Conservation (phyloP, 495 filamentous ascomycete genomes). For the Clohesyomyces aquaticus region DNA sequence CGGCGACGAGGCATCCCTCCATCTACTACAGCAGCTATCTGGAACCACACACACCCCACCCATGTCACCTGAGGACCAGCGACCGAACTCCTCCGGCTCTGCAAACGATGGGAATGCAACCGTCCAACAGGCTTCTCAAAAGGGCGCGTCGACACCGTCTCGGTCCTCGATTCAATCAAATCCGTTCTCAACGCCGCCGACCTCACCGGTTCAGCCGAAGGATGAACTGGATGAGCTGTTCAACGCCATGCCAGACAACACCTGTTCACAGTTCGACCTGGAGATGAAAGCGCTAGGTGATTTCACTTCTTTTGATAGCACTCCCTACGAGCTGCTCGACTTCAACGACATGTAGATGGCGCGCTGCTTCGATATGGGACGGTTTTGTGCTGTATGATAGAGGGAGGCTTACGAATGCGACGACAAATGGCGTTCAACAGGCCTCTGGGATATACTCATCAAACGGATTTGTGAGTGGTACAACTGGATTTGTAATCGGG, state of each 20-base stretch:
- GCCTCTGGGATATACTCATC: slow-evolving; percentile 11
- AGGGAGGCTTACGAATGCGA: slow-evolving; percentile 17
- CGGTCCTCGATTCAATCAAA: slow-evolving; percentile 37
- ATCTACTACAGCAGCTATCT: slow-evolving; percentile 35
- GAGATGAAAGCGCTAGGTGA: slow-evolving; percentile 40
- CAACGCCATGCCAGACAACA: slow-evolving; percentile 16
- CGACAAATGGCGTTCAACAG: slow-evolving; percentile 22
- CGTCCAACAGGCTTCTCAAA: slow-evolving; percentile 8
- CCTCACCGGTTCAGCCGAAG: slow-evolving; percentile 32
- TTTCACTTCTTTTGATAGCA: slow-evolving; percentile 33
- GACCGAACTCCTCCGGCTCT: slow-evolving; percentile 16
- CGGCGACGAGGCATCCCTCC: slow-evolving; percentile 26
- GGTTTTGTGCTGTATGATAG: slow-evolving; percentile 21
- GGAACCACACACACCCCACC: slow-evolving; percentile 36
- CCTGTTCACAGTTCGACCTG: slow-evolving; percentile 37
- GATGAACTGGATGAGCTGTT: slow-evolving; percentile 35
- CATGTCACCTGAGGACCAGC: slow-evolving; percentile 35
- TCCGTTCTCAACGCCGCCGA: slow-evolving; percentile 38
- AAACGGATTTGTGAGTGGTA: slow-evolving; percentile 1
- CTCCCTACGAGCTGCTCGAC: slow-evolving; percentile 32
- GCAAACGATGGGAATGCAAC: slow-evolving; percentile 1
- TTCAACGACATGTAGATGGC: slow-evolving; percentile 25
- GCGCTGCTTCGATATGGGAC: slow-evolving; percentile 3
- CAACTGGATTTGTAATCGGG: neutral
- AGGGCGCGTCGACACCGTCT: slow-evolving; percentile 33